Evolutionary conservation across 768 basidiomycete species (phyloP).

Genomic region (Mycena sanguinolenta): DNA sequence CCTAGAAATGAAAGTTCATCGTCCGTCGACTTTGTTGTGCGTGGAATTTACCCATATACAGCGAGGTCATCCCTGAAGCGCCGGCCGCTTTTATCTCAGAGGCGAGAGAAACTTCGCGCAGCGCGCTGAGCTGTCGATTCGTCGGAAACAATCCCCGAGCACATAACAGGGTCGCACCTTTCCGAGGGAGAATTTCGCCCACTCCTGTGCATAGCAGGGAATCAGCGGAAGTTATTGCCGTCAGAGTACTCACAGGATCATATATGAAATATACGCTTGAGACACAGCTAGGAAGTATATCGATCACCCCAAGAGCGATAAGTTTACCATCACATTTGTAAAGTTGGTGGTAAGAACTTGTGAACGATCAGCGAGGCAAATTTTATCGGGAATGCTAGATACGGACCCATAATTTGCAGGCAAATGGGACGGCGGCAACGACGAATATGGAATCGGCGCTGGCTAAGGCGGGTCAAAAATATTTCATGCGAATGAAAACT

Average conservation of each 20-base stretch:
- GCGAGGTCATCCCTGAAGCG: constrained; percentile 66
- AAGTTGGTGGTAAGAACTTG: constrained; percentile 85
- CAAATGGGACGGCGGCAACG: constrained; percentile 64
- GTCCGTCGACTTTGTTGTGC: background rate
- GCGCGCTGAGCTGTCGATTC: constrained; percentile 76
- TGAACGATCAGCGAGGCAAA: background rate
- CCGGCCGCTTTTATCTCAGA: constrained; percentile 83
- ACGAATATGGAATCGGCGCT: constrained; percentile 72
- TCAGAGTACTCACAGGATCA: constrained; percentile 49
- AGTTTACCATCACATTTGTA: constrained; percentile 87
- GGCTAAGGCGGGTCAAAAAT: constrained; percentile 50
- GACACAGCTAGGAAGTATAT: constrained; percentile 89
- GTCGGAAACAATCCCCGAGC: background rate
- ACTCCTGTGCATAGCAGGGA: constrained; percentile 51
- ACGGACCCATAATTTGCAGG: constrained; percentile 78
- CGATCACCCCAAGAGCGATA: constrained; percentile 89
- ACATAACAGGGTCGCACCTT: constrained; percentile 63
- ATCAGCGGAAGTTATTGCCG: too few relatives aligned
- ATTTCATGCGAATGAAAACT: background rate
- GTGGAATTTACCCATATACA: constrained; percentile 85
- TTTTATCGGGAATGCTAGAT: background rate
- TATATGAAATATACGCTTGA: constrained; percentile 93
- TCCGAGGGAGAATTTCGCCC: constrained; percentile 80
- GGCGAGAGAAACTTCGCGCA: constrained; percentile 84
- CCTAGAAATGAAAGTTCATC: constrained; percentile 59